Evolutionary conservation across 108 stramenopile species (phyloP), one percentile per base, ranked within the genome.

Genomic region (Skeletonema potamos): DNA sequence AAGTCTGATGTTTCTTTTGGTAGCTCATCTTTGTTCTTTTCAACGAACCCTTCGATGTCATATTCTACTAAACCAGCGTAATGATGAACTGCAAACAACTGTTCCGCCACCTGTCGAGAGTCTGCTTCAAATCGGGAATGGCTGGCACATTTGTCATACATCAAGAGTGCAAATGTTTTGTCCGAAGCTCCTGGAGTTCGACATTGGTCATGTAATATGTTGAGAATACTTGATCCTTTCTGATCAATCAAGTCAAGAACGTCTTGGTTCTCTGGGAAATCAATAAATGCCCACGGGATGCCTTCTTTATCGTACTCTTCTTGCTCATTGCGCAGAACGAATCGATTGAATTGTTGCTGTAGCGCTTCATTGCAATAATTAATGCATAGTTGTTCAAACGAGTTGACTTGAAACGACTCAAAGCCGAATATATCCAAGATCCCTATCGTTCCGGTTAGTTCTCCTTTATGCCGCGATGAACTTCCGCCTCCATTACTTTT

Each of bases 321-420:
- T 76, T 95, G 92, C 76, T 96, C 96, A 51, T 87, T 84, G 62
- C 82, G 81, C 3, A 97, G 79, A 12, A 97, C 88, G 61, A 92
- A 93, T 1, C 87, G 76, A 64, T 97, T 95, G 77, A 96, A 96
- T 64, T 96, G 97, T 64, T 97, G 96, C 63, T 96, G 92, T 15
- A 95, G 74, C 0, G 90, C 87, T 83, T 94, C 95, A 64, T 97
- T 99, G 69, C 93, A 93, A 63, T 96, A 96, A 86, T 97, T 97
- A 82, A 98, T 98, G 74, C 96, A 97, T 28, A 97, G 81, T 68
- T 98, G 96, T 79, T 97, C 96, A 71, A 98, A 97, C 27, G 83
- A 83, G 59, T 92, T 89, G 9, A 55, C 30, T 62, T 83, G 65
- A 70, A 96, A 96, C 36, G 85, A 84, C 82, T 97, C 96, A 68